Conservation (phyloP, 495 filamentous ascomycete genomes). For the Neohortaea acidophila region DNA sequence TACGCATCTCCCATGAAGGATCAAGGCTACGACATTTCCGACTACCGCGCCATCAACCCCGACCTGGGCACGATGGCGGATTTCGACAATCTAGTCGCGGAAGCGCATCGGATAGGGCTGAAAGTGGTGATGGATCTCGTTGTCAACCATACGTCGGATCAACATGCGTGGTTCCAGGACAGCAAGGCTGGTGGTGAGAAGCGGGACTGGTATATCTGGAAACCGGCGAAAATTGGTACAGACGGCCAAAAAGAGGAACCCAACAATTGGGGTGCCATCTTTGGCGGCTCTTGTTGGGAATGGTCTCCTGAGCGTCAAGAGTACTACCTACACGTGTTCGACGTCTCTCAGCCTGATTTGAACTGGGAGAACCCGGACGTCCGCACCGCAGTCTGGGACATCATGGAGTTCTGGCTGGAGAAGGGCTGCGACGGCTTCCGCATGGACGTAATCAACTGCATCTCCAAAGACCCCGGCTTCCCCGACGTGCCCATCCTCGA, state of each 20-base stretch:
- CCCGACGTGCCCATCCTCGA: constrained; percentile 18
- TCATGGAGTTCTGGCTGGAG: constrained; percentile 24
- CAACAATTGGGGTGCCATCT: constrained; percentile 20
- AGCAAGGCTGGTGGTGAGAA: constrained; percentile 19
- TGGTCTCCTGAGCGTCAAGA: constrained; percentile 21
- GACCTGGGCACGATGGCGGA: constrained; percentile 22
- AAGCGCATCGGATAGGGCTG: constrained; percentile 16
- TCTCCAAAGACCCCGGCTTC: constrained; percentile 17
- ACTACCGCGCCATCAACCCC: constrained; percentile 21
- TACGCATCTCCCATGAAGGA: constrained; percentile 22
- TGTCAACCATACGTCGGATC: constrained; percentile 23
- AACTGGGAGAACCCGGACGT: constrained; percentile 21
- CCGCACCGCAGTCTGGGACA: constrained; percentile 19
- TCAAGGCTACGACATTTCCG: constrained; percentile 23
- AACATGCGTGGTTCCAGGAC: constrained; percentile 25
- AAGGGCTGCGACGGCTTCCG: constrained; percentile 24
- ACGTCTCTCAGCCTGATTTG: constrained; percentile 21
- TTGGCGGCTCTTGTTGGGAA: constrained; percentile 18
- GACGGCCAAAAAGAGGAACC: constrained; percentile 19
- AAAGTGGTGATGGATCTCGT: constrained; percentile 23
- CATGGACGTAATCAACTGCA: constrained; percentile 23
- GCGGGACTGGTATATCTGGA: constrained; percentile 25
- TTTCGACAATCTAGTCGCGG: constrained; percentile 18
- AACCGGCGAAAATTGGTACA: constrained; percentile 17
- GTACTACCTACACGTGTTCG: constrained; percentile 24